Percentiles rank a stretch among this genome's conserved stretches.
Evolutionary conservation across 2,329 filamentous ascomycete species (phyloP).

Genomic region (Arthrinium puccinioides): DNA sequence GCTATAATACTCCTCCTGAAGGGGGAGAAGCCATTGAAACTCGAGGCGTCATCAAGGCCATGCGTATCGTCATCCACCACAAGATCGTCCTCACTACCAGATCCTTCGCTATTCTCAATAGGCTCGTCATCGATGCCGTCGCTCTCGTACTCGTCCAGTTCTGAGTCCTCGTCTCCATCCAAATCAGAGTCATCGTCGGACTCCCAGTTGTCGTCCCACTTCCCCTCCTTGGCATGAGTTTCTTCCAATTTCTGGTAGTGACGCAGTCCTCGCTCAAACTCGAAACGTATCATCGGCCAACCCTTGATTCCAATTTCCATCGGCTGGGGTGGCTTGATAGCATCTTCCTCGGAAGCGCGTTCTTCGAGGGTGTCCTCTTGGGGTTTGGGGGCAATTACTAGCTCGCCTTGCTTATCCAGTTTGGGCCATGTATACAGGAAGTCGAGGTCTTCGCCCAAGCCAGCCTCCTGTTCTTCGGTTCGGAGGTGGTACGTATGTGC

Average conservation of each 20-base stretch:
- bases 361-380: not conserved
- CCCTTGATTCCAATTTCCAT: not conserved
- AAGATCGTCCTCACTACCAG: constrained; percentile 12
- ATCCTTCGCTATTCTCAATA: constrained; percentile 10
- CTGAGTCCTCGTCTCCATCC: not conserved
- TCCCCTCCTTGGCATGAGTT: not conserved
- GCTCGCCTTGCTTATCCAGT: constrained; percentile 4
- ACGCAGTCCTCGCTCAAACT: constrained; percentile 1
- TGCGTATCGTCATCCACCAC: constrained; percentile 8
- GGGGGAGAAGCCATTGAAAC: constrained; percentile 17
- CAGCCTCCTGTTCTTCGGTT: constrained; percentile 10
- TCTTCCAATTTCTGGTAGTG: constrained; percentile 7
- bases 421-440: constrained; percentile 24
- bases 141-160: constrained; percentile 18
- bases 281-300: constrained; percentile 13
- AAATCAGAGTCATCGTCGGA: constrained; percentile 1
- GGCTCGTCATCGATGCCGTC: constrained; percentile 14
- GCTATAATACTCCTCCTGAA: constrained; percentile 9
- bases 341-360: not conserved
- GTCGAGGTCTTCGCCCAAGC: constrained; percentile 11
- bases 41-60: constrained; percentile 6
- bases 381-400: not conserved
- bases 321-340: not conserved
- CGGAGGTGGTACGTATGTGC: constrained; percentile 12
- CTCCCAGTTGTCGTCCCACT: constrained; percentile 5